phyloP scores from a whole-genome alignment of 352 stramenopile genomes.

The Bremia lactucae region DNA sequence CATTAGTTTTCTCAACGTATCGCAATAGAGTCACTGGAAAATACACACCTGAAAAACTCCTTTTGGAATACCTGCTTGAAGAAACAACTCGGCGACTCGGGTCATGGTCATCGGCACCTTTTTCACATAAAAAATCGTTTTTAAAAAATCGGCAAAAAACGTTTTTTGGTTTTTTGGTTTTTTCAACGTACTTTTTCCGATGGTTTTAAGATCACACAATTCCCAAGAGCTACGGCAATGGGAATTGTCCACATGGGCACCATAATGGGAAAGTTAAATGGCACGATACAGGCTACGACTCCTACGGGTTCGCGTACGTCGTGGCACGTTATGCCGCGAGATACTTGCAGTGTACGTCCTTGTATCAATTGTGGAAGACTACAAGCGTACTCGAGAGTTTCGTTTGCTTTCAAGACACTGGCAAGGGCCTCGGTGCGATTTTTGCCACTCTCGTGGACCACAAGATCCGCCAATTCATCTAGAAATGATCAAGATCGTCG shows the following conservation, averaged over 20 bases:
- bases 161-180: not conserved
- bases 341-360: slow-evolving; percentile 82
- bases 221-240: slow-evolving; percentile 93
- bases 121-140: not conserved
- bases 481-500: too few relatives aligned
- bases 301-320: slow-evolving; percentile 90
- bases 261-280: slow-evolving; percentile 98
- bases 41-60: slow-evolving; percentile 89
- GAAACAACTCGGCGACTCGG: slow-evolving; percentile 76
- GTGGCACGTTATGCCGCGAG: slow-evolving; percentile 87
- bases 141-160: not conserved
- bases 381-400: slow-evolving; percentile 97
- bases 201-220: slow-evolving; percentile 96
- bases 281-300: slow-evolving; percentile 88
- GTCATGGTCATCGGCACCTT: slow-evolving; percentile 89
- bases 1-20: too few relatives aligned
- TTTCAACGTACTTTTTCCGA: slow-evolving; percentile 86
- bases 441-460: slow-evolving; percentile 95
- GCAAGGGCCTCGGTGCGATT: slow-evolving; percentile 95
- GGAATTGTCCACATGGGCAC: slow-evolving; percentile 97
- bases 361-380: slow-evolving; percentile 86
- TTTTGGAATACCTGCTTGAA: slow-evolving; percentile 87
- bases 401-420: slow-evolving; percentile 95
- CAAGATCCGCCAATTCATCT: slow-evolving; percentile 88
- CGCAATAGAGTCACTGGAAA: too few relatives aligned